Evolutionary conservation across 805 yeast genomes (phyloP), one percentile per base, ranked within the genome.

Genomic region (Clavispora carvajalis): DNA sequence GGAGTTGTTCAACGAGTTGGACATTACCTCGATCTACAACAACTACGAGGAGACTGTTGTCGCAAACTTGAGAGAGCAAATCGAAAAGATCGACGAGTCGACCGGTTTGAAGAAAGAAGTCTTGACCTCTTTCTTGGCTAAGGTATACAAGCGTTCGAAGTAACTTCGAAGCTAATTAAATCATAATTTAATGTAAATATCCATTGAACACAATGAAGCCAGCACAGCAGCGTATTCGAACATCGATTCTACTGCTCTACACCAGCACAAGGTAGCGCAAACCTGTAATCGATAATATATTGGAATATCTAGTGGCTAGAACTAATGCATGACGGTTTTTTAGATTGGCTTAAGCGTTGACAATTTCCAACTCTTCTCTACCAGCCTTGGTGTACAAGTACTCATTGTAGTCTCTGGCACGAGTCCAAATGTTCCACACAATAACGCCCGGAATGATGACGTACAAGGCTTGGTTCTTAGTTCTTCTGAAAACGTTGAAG

Each of bases 311-410:
- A 40, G 33, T 33, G 38, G 31, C 31, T 28, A 28, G n/a, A 15
- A 28, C 18, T 40, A 22, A 33, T 37, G 34, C 21, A 33, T 23
- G 28, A 28, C 31, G 31, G n/a, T 28, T 15, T 28, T 28, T 28
- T 15, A 28, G 31, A 28, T 19, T 28, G 15, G 39, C 19, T 49
- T 63, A 66, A 45, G 60, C 73, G 54, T 69, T 69, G 51, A 71
- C 80, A 66, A 79, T 80, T 66, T 77, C 91, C 62, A 91, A 79
- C 63, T 91, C 96, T 75, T 84, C 91, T 74, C 90, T 87, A 67
- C 99, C 99, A 51, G 86, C 98, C 77, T 91, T 91, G 69, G 97
- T 89, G 79, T 91, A 91, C 65, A 91, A 77, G 80, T 73, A 90
- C 64, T 81, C 91, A 71, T 91, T 86, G 80, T 89, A 89, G 62